Percentiles rank a stretch among this genome's conserved stretches.
These are phyloP conservation scores for Trichoderma brevicompactum DNA, from an alignment of 2,329 filamentous ascomycete genomes.

Conservation along the genomic window DNA sequence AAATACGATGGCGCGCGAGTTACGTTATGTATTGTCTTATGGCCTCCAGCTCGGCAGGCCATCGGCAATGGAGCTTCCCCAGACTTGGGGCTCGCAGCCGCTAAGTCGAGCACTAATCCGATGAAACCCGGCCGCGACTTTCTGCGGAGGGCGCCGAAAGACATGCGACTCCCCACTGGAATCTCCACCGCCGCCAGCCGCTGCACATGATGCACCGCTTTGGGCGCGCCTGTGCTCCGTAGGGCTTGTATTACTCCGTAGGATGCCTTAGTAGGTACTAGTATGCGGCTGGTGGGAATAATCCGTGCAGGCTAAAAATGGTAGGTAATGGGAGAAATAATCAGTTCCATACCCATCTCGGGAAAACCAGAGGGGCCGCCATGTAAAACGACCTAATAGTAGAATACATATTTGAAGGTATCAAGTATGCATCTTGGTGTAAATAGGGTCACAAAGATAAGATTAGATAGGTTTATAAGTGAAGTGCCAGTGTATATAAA, in stretches of 20 bases:
- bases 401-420: no score
- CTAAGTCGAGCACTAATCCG: conserved; percentile 35
- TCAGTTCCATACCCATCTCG: background rate
- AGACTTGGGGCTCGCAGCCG: conserved; percentile 22
- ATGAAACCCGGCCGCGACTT: conserved; percentile 35
- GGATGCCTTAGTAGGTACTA: conserved; percentile 21
- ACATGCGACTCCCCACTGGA: background rate
- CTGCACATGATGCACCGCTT: conserved; percentile 23
- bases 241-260: conserved; percentile 1
- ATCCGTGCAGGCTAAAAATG: conserved; percentile 11
- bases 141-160: conserved; percentile 14
- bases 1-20: conserved; percentile 25
- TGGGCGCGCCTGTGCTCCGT: background rate
- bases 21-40: conserved; percentile 29
- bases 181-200: conserved; percentile 21
- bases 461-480: no score
- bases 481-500: no score
- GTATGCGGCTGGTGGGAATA: background rate
- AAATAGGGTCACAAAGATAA: no score
- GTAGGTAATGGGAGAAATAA: conserved; percentile 12
- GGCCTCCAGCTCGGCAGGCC: conserved; percentile 1
- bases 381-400: background rate
- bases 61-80: conserved; percentile 34
- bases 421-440: no score
- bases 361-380: background rate